These are phyloP conservation scores for Bruguiera parviflora DNA, from an alignment of 345 rosid genomes.

Conservation along the genomic window DNA sequence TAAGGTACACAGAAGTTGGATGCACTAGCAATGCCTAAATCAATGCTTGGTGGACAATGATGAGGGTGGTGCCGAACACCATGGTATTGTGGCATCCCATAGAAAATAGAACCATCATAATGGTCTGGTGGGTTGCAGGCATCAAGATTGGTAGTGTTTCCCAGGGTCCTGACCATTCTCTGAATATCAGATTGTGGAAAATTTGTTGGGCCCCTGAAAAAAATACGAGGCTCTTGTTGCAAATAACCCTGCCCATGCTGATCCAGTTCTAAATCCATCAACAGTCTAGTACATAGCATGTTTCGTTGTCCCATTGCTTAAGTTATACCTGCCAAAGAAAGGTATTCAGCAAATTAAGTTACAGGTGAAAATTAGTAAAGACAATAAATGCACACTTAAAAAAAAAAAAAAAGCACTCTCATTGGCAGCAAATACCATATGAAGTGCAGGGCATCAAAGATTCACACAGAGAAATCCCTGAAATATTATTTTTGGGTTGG, in stretches of 20 bases:
- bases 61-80: slow-evolving; percentile 42
- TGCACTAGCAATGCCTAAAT: slow-evolving; percentile 44
- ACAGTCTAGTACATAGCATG: slow-evolving; percentile 38
- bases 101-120: slow-evolving; percentile 43
- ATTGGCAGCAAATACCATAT: too few relatives aligned
- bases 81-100: slow-evolving; percentile 46
- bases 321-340: slow-evolving; percentile 29
- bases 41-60: slow-evolving; percentile 46
- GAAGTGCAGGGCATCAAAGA: too few relatives aligned
- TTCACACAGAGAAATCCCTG: too few relatives aligned
- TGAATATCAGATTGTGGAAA: slow-evolving; percentile 50
- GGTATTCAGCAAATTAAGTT: slow-evolving; percentile 7
- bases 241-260: slow-evolving; percentile 38
- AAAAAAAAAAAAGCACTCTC: too few relatives aligned
- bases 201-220: slow-evolving; percentile 44
- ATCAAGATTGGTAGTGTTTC: slow-evolving; percentile 37
- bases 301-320: slow-evolving; percentile 54
- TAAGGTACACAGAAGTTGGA: slow-evolving; percentile 50
- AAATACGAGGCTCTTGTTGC: slow-evolving; percentile 48
- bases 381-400: too few relatives aligned
- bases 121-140: slow-evolving; percentile 41
- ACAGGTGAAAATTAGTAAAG: not conserved
- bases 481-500: too few relatives aligned
- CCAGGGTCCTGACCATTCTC: slow-evolving; percentile 33
- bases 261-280: slow-evolving; percentile 53